Conservation (phyloP, 306 rosid species). For the Cucumis cinereus region DNA sequence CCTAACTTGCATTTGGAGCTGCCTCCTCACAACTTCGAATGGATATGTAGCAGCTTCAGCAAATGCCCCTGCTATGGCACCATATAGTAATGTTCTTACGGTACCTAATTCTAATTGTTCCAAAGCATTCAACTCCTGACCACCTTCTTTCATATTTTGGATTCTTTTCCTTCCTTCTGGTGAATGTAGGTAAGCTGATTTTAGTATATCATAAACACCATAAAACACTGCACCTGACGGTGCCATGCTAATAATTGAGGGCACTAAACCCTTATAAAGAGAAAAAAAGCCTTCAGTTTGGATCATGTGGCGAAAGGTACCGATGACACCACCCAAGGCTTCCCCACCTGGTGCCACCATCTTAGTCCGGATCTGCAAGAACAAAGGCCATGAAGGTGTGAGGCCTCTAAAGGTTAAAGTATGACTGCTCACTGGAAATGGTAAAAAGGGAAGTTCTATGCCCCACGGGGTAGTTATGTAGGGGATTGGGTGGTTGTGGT, state of each 20-base stretch:
- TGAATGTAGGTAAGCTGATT: conserved; percentile 72
- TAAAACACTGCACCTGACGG: conserved; percentile 96
- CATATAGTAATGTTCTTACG: conserved; percentile 56
- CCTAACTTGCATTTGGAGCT: conserved; percentile 84
- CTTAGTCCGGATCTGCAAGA: conserved; percentile 70
- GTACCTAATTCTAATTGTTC: conserved; percentile 93
- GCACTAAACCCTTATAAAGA: conserved; percentile 88
- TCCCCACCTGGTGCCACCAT: conserved; percentile 98
- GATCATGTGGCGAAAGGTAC: conserved; percentile 71
- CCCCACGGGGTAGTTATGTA: neutral
- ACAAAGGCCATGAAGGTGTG: neutral
- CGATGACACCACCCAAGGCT: conserved; percentile 85
- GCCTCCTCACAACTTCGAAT: conserved; percentile 92
- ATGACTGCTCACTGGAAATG: neutral
- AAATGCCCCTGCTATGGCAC: conserved; percentile 88
- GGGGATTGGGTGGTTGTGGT: neutral
- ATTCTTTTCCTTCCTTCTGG: conserved; percentile 79
- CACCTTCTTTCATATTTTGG: conserved; percentile 45
- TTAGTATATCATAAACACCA: conserved; percentile 84
- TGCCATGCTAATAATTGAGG: conserved; percentile 92
- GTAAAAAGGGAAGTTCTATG: neutral
- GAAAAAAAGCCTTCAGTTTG: conserved; percentile 86
- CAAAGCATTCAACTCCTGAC: conserved; percentile 61
- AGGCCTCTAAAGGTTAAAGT: neutral
- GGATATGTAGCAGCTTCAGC: conserved; percentile 96